Evolutionary conservation across 2,329 filamentous ascomycete species (phyloP).

Genomic region (Fusarium nelsonii): DNA sequence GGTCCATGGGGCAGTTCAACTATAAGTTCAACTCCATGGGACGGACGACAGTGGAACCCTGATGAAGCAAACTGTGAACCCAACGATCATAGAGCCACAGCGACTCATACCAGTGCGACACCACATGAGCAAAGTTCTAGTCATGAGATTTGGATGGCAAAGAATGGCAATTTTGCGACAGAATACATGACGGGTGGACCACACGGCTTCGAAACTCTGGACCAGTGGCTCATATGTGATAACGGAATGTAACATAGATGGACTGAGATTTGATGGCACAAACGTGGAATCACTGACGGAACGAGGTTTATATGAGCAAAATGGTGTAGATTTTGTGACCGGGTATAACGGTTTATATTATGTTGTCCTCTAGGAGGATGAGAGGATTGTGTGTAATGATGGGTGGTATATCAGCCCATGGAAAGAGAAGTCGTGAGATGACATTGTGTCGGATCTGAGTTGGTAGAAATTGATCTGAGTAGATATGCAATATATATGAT

Average conservation of each 20-base stretch:
- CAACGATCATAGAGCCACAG: background rate
- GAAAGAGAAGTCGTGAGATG: constrained; percentile 1
- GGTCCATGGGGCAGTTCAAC: background rate
- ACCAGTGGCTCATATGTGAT: constrained; percentile 35
- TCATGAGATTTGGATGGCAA: background rate
- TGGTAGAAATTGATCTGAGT: background rate
- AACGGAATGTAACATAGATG: constrained; percentile 1
- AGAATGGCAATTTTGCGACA: background rate
- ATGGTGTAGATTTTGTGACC: background rate
- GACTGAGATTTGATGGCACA: background rate
- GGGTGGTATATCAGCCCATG: constrained; percentile 1
- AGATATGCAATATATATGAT: background rate
- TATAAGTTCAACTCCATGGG: background rate
- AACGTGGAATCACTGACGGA: background rate
- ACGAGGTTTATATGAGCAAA: background rate
- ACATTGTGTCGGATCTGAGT: background rate
- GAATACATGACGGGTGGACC: constrained; percentile 8
- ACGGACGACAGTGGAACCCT: background rate
- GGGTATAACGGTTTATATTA: constrained; percentile 22
- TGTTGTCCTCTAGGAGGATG: constrained; percentile 20
- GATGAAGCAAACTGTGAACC: background rate
- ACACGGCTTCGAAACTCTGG: constrained; percentile 27
- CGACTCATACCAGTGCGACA: background rate
- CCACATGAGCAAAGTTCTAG: background rate
- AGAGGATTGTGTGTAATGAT: background rate